Percentiles rank a stretch among this genome's conserved stretches.
Evolutionary conservation across 2,329 filamentous ascomycete genomes (phyloP).

Genomic region (Mollisia scopiformis): DNA sequence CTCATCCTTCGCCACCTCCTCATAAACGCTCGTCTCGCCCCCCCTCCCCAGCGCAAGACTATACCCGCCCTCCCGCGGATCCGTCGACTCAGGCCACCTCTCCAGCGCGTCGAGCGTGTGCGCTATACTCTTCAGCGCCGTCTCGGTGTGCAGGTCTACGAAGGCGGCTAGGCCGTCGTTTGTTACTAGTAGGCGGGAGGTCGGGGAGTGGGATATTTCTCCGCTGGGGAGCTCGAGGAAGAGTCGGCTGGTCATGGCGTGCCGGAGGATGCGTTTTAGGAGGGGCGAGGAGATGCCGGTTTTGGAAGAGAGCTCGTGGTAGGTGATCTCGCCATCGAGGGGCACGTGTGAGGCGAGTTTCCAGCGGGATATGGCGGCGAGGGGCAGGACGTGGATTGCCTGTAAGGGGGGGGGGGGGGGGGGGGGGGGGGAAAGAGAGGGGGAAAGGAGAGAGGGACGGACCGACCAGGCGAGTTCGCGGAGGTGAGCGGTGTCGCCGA

Average conservation of each 20-base stretch:
- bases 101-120: conserved; percentile 3
- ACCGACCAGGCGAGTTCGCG: conserved; percentile 10
- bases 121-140: not conserved
- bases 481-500: conserved; percentile 4
- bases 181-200: not conserved
- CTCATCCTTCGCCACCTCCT: conserved; percentile 6
- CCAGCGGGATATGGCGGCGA: conserved; percentile 6
- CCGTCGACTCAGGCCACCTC: conserved; percentile 10
- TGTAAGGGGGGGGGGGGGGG: no score
- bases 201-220: not conserved
- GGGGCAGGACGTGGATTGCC: not conserved
- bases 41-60: conserved; percentile 1
- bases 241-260: conserved; percentile 7
- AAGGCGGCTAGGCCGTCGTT: not conserved
- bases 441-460: not conserved
- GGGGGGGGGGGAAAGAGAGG: no score
- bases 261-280: not conserved
- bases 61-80: conserved; percentile 8
- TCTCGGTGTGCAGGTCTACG: conserved; percentile 4
- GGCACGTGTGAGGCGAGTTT: not conserved
- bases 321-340: not conserved
- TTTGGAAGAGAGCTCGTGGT: not conserved
- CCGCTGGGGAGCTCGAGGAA: not conserved
- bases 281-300: not conserved
- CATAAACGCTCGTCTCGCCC: conserved; percentile 8